These are phyloP conservation scores for Eudorina sp. DNA, from an alignment of 139 green algal species.

Conservation along the genomic window DNA sequence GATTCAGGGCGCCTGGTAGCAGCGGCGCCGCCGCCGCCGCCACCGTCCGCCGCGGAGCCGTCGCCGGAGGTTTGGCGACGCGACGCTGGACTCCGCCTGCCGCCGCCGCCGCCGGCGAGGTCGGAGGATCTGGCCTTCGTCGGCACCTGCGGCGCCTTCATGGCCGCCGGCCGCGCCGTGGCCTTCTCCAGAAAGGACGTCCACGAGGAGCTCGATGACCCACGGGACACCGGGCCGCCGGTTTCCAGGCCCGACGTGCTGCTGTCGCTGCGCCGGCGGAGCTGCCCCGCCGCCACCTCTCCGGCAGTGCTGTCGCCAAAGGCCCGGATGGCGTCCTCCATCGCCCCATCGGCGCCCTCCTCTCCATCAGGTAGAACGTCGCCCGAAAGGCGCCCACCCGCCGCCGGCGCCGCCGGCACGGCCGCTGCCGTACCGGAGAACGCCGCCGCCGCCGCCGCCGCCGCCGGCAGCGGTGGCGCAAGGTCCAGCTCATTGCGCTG, in stretches of 20 bases:
- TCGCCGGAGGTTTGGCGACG: too few species aligned
- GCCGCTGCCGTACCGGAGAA: not conserved
- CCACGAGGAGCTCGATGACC: conserved; percentile 22
- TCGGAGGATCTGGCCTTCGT: not conserved
- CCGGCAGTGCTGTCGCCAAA: not conserved
- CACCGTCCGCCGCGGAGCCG: not conserved
- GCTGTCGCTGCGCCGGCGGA: not conserved
- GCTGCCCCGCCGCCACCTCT: not conserved
- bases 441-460: not conserved
- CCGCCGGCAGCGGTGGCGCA: not conserved
- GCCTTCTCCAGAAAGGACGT: conserved; percentile 16
- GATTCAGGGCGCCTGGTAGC: too few species aligned
- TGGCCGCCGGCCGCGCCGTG: not conserved
- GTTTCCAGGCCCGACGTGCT: not conserved
- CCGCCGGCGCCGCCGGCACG: not conserved
- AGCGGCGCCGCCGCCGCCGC: not conserved
- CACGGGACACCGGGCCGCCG: not conserved
- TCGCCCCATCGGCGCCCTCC: not conserved
- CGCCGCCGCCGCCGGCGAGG: not conserved
- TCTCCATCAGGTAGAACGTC: too few species aligned
- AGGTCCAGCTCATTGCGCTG: not conserved
- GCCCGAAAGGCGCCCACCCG: too few species aligned
- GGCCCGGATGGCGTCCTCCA: not conserved
- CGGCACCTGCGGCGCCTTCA: not conserved
- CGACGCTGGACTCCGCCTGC: too few species aligned